Percentiles rank a stretch among this genome's conserved stretches.
phyloP scores from a whole-genome alignment of 257 asterid species.

The Catharanthus roseus region DNA sequence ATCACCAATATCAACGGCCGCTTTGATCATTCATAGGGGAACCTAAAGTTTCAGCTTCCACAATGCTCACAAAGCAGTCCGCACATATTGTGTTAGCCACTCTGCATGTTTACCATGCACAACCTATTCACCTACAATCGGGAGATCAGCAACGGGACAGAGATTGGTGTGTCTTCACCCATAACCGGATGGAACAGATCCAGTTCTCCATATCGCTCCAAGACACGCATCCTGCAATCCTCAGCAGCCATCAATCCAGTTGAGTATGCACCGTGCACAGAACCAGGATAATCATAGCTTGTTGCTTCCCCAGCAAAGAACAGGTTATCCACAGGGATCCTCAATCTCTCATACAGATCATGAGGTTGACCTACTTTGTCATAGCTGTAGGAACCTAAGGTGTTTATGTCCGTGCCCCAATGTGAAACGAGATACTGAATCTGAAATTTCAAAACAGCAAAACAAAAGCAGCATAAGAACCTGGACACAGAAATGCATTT shows the following conservation, averaged over 20 bases:
- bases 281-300: slow-evolving; percentile 72
- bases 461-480: neutral
- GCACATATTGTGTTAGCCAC: slow-evolving; percentile 16
- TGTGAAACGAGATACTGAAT: slow-evolving; percentile 75
- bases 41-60: slow-evolving; percentile 23
- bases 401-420: slow-evolving; percentile 72
- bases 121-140: neutral
- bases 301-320: slow-evolving; percentile 96
- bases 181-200: slow-evolving; percentile 67
- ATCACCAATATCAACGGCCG: slow-evolving; percentile 24
- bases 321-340: slow-evolving; percentile 78
- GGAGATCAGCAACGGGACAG: slow-evolving; percentile 58
- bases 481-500: neutral
- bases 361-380: slow-evolving; percentile 75
- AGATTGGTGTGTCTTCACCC: slow-evolving; percentile 58
- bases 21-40: slow-evolving; percentile 54
- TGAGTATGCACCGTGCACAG: slow-evolving; percentile 86
- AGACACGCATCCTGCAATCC: slow-evolving; percentile 83
- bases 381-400: slow-evolving; percentile 84
- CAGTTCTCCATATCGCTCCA: slow-evolving; percentile 75
- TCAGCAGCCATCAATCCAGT: slow-evolving; percentile 89
- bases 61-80: slow-evolving; percentile 50
- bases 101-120: neutral
- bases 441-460: slow-evolving; percentile 31
- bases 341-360: slow-evolving; percentile 67